Base-by-base conservation (phyloP, 805 yeast species). In the Brettanomyces sp. region DNA sequence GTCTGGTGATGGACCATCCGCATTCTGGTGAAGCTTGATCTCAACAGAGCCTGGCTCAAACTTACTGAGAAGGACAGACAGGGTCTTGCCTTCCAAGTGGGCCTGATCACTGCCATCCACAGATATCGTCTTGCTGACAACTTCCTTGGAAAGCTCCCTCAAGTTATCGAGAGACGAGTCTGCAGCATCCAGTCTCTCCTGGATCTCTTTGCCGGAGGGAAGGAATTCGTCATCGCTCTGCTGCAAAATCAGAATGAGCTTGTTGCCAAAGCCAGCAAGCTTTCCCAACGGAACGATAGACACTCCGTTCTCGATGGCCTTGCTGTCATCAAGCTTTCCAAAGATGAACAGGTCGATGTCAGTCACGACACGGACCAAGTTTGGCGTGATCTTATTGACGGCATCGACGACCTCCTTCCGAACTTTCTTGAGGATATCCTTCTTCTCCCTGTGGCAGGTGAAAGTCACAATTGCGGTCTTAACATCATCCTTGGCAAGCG, bases 331-430 rank as follows among this genome's bases (percentile, higher is more conserved):
- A 14, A 83, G 71, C 50, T 69, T 71, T 18, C 63, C 57, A 42
- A 72, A 60, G 49, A 84, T 76, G 57, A 83, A 78, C 11, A 78
- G 65, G 53, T 84, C 87, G 52, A 91, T 74, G 55, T 85, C 95
- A 6, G 68, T 59, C 39, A 87, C 66, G 9, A 68, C 66, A 49
- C 67, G 65, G 33, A 87, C 74, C 48, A 77, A 76, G 39, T 74
- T 69, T 34, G 97, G 96, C 7, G 87, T 69, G 46, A 82, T 72
- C 44, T 71, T 68, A 64, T 87, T 89, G 46, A 93, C 96, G 21
- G 73, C 65, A 34, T 77, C 71, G 47, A 93, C 87, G 48, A 93
- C 70, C 18, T 77, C 77, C 52, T 79, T 80, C 64, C 90, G 85
- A 35, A 88, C 85, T 12, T 62, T 56, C 59, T 82, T 80, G 51